Conservation (phyloP, 495 filamentous ascomycete species). For the Usnea hakonensis region DNA sequence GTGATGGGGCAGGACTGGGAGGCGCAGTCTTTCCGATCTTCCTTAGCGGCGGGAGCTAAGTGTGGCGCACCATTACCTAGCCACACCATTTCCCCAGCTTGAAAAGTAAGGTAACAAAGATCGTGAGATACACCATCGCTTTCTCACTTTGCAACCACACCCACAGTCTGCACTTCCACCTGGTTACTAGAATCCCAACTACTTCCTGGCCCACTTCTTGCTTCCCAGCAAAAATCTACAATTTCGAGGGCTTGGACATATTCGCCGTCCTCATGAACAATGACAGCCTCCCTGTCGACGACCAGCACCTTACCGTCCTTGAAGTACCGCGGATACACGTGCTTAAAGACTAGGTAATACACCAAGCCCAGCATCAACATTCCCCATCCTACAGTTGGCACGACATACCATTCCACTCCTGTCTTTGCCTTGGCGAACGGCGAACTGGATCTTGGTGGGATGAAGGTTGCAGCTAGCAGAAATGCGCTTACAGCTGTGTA, state of each 20-base stretch:
- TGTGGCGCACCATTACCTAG: too few relatives aligned
- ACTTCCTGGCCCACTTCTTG: conserved; percentile 5
- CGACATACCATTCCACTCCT: neutral
- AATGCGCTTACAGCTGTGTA: conserved; percentile 20
- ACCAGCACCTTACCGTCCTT: neutral
- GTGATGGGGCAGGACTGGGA: too few relatives aligned
- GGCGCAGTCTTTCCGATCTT: too few relatives aligned
- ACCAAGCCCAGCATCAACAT: neutral
- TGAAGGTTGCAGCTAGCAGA: conserved; percentile 2
- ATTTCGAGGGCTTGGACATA: conserved; percentile 20
- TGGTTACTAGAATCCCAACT: neutral
- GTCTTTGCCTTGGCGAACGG: conserved; percentile 4
- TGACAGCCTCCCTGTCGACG: conserved; percentile 19
- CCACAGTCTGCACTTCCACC: neutral
- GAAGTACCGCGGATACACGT: neutral
- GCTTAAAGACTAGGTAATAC: neutral
- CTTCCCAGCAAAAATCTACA: conserved; percentile 19
- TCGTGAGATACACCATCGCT: too few relatives aligned
- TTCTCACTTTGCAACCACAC: neutral
- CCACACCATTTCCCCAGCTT: too few relatives aligned
- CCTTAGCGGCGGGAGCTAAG: too few relatives aligned
- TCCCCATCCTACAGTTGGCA: conserved; percentile 4
- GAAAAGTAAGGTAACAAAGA: too few relatives aligned
- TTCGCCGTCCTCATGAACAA: conserved; percentile 18
- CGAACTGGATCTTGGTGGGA: conserved; percentile 8